Base-by-base conservation (phyloP, 345 rosid genomes). In the Rhizophora apiculata region DNA sequence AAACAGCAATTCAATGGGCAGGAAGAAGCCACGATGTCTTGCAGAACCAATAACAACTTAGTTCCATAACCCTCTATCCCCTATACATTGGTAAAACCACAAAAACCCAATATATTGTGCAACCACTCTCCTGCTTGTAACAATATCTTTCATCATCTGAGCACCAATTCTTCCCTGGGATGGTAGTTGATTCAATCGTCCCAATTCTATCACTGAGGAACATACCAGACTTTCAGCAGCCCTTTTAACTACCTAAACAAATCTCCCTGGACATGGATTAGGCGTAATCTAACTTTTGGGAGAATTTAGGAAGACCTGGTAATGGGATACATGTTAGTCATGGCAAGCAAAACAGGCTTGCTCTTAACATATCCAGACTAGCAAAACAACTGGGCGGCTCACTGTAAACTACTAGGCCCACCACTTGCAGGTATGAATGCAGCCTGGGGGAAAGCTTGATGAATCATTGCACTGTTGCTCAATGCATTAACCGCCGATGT, bases 251-350 rank as follows among this genome's bases (percentile, higher is more conserved):
- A 58, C 29, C 74, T 64, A 73, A 49, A 62, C 48, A 59, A 30
- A 74, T 63, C 55, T 60, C 60, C 60, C 60, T 5, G 10, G 11
- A 8, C 11, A 5, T 55, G 9, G 20, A 2, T 64, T 49, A 65
- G 64, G 21, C 71, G 48, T 63, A 67, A 59, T 63, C 63, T 62
- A 71, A 43, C 63, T 60, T 51, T 19, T 19, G 53, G 75, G 73
- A 57, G 74, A 77, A 4, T 76, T 72, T 62, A 68, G 69, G 73
- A 72, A 79, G 72, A 69, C 72, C 78, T 20, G 19, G 71, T 56
- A 56, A 84, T 43, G 77, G 84, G 74, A 69, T 29, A 36, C 70
- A 82, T 82, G 93, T 79, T 76, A 78, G 87, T 88, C 93, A 88
- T 74, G 69, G 90, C 90, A 70, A 83, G 79, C 83, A 51, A 68